These are phyloP conservation scores for Suillus americanus DNA, from an alignment of 768 basidiomycete genomes.

Conservation along the genomic window DNA sequence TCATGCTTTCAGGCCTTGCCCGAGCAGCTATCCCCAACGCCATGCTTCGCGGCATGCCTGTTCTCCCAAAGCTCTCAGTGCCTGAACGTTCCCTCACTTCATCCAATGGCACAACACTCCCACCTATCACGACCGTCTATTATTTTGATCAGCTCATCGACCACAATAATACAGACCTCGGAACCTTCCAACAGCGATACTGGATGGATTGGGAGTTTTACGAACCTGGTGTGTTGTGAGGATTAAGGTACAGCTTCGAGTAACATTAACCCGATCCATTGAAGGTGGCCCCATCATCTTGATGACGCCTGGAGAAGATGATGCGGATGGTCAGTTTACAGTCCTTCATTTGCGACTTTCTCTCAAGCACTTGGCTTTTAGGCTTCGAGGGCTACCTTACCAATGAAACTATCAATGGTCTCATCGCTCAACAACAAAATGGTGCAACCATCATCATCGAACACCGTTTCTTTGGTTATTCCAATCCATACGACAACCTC, in stretches of 20 bases:
- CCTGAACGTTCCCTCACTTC: constrained; percentile 12
- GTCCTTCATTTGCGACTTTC: neutral
- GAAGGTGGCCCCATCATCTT: constrained; percentile 28
- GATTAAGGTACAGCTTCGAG: constrained; percentile 21
- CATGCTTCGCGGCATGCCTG: constrained; percentile 19
- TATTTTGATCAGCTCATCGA: constrained; percentile 37
- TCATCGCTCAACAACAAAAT: constrained; percentile 63
- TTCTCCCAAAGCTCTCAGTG: constrained; percentile 15
- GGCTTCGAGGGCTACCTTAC: constrained; percentile 53
- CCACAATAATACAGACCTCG: constrained; percentile 53
- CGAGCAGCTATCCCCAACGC: constrained; percentile 20
- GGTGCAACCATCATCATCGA: constrained; percentile 68
- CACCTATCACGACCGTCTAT: constrained; percentile 27
- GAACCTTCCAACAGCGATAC: constrained; percentile 75
- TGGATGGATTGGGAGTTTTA: constrained; percentile 73
- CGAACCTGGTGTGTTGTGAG: constrained; percentile 37
- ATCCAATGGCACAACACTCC: constrained; percentile 28
- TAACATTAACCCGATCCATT: constrained; percentile 4
- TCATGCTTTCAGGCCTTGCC: constrained; percentile 8
- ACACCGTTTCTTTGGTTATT: constrained; percentile 76
- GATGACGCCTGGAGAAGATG: constrained; percentile 61
- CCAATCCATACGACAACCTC: constrained; percentile 65
- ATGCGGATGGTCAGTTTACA: constrained; percentile 41
- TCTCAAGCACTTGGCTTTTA: constrained; percentile 7
- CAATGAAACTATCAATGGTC: constrained; percentile 61